Conservation (phyloP, 1,139 yeast genomes). For the Taphrina betulina region DNA sequence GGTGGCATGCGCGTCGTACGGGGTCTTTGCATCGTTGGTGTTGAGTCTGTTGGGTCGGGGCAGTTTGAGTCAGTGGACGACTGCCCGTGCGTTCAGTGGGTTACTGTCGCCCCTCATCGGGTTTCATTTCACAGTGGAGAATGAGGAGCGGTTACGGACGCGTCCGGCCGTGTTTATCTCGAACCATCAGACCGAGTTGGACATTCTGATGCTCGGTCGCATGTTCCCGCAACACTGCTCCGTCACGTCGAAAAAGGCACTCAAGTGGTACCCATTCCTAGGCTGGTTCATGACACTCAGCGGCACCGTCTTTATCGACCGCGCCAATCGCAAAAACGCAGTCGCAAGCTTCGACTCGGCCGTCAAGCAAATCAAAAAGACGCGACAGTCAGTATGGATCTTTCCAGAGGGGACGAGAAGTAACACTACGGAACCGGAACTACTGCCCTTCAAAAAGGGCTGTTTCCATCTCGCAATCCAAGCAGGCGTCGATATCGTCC, state of each 20-base stretch:
- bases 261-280: constrained; percentile 82
- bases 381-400: constrained; percentile 39
- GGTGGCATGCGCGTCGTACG: constrained; percentile 43
- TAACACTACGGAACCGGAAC: constrained; percentile 60
- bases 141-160: constrained; percentile 54
- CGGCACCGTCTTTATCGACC: constrained; percentile 87
- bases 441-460: constrained; percentile 91
- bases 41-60: constrained; percentile 70
- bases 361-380: constrained; percentile 54
- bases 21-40: constrained; percentile 70
- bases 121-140: constrained; percentile 64
- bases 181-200: constrained; percentile 71
- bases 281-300: constrained; percentile 96
- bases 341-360: constrained; percentile 71
- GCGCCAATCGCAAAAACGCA: constrained; percentile 75
- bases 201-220: constrained; percentile 33
- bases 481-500: constrained; percentile 84
- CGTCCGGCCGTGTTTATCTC: constrained; percentile 80
- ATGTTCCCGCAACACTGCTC: constrained; percentile 86
- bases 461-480: constrained; percentile 96
- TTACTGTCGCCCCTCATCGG: constrained; percentile 64
- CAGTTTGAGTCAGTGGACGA: constrained; percentile 81
- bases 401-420: constrained; percentile 80
- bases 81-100: constrained; percentile 76
- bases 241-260: constrained; percentile 85